A percentile compares a stretch with the other conserved stretches of the same genome.
Conservation (phyloP, 1,284 basidiomycete genomes). For the Heterobasidion annosum region DNA sequence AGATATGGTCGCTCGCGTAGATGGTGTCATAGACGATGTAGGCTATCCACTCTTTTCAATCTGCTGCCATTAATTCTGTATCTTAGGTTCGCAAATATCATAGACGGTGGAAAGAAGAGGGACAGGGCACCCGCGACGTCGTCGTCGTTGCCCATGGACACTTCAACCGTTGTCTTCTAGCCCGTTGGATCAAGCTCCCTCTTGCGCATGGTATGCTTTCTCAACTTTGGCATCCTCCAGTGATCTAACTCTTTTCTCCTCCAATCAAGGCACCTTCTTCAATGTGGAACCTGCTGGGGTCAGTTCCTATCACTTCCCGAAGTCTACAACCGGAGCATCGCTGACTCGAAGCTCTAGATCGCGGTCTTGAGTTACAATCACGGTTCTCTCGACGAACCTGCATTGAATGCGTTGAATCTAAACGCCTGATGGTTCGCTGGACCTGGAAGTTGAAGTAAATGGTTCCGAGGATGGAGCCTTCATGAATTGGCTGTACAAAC, state of each 20-base stretch:
- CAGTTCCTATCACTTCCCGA: slow-evolving; percentile 19
- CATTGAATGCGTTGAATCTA: slow-evolving; percentile 65
- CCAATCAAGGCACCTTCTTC: slow-evolving; percentile 56
- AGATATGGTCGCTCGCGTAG: slow-evolving; percentile 75
- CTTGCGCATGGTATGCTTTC: slow-evolving; percentile 46
- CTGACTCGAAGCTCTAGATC: slow-evolving; percentile 32
- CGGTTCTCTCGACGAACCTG: slow-evolving; percentile 65
- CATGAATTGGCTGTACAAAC: no score
- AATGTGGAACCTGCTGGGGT: slow-evolving; percentile 78
- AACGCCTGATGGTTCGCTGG: slow-evolving; percentile 27
- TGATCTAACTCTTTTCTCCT: not conserved
- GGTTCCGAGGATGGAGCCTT: no score
- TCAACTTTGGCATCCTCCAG: not conserved
- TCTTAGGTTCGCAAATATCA: slow-evolving; percentile 72
- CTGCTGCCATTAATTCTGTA: not conserved
- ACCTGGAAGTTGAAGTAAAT: no score
- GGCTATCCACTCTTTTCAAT: slow-evolving; percentile 1
- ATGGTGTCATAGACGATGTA: slow-evolving; percentile 65
- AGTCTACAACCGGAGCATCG: not conserved
- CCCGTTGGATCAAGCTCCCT: slow-evolving; percentile 71
- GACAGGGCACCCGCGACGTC: slow-evolving; percentile 58
- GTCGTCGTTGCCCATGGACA: slow-evolving; percentile 77
- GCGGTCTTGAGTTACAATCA: slow-evolving; percentile 73
- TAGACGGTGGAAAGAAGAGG: slow-evolving; percentile 58
- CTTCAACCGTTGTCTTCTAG: slow-evolving; percentile 77